Evolutionary conservation across 2,329 filamentous ascomycete genomes (phyloP), one percentile per base, ranked within the genome.

Genomic region (Colletotrichum sojae): DNA sequence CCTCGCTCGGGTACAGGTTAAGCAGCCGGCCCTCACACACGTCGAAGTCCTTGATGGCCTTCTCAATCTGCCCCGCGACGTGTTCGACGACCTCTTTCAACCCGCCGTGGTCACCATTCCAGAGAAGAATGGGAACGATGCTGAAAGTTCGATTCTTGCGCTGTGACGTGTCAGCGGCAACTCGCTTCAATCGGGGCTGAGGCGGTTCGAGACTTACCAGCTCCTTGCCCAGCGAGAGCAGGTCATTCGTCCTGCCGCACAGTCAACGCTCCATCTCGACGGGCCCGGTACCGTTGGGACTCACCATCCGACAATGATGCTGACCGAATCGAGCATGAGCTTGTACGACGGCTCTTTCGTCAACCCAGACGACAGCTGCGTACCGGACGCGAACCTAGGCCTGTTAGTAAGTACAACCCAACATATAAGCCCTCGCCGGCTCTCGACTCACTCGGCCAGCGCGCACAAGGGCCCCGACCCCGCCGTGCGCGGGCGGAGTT

Each of bases 181-280:
- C 31, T 36, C 9, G 31, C 49, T 16, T 10, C 6, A 1, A 52
- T 52, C 49, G 10, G 4, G 13, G 1, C 15, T 2, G 5, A n/a
- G 15, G 22, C 13, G 20, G 20, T 6, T 15, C 22, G 5, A 49
- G n/a, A 10, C 69, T 40, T 36, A 71, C 69, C 48, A 71, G 18
- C 36, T 71, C 69, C 25, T 70, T 71, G 6, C 39, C 52, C 52
- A 71, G 16, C 1, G 69, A 71, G 9, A 71, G 49, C 45, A 71
- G 40, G 36, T 71, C 69, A 16, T 71, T 71, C 13, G 69, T 71
- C 27, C 69, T 71, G 13, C n/a, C 25, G 2, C 22, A 6, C 12
- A 18, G 51, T 69, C 54, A 68, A 53, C 36, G 22, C 31, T 48
- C 10, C 20, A 6, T 16, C 8, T 4, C 15, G 13, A 31, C 43